Evolutionary conservation across 2,329 filamentous ascomycete genomes (phyloP), one percentile per base, ranked within the genome.

Genomic region (Xylariaceae sp.): DNA sequence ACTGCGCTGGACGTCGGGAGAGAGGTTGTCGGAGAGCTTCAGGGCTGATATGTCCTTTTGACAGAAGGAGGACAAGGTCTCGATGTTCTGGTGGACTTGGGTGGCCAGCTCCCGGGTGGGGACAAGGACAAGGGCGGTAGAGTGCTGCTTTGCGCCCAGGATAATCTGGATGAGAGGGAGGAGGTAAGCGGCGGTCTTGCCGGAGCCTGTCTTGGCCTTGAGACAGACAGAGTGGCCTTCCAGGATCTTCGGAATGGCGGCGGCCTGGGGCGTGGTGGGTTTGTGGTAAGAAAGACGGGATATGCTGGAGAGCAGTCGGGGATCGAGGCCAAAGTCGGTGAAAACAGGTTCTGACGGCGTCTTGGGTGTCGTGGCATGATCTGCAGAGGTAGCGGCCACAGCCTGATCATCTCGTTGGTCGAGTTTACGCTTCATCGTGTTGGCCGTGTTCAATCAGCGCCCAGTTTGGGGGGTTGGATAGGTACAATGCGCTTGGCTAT

Each of bases 111-210:
- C 94, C 68, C 90, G 86, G 3, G 94, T 97, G 2, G 94, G 94
- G 1, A 97, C 91, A 12, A 99, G 84, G 51, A 99, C 87, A 17
- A 99, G 80, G n/a, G 84, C 85, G 3, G 87, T 69, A 75, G 40
- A 78, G 72, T 11, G 41, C 39, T 40, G 11, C 71, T 96, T 96
- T 58, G 82, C 82, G 65, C 86, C 88, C 48, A 99, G 73, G 54
- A 96, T 88, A 33, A 82, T 81, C 59, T 96, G 87, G 14, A 99
- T 72, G n/a, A 96, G 79, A 1, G 94, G 94, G 39, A 99, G 77
- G 6, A 96, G 75, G 66, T 97, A 97, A 44, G 94, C 92, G n/a
- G 90, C 90, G 11, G 94, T 99, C 77, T 99, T 99, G 59, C 94
- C 94, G 4, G 91, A 96, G 11, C 94, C 94, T 5, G 94, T 97